Conservation (phyloP, 2,329 filamentous ascomycete genomes). For the Dothideomycetidae sp. region DNA sequence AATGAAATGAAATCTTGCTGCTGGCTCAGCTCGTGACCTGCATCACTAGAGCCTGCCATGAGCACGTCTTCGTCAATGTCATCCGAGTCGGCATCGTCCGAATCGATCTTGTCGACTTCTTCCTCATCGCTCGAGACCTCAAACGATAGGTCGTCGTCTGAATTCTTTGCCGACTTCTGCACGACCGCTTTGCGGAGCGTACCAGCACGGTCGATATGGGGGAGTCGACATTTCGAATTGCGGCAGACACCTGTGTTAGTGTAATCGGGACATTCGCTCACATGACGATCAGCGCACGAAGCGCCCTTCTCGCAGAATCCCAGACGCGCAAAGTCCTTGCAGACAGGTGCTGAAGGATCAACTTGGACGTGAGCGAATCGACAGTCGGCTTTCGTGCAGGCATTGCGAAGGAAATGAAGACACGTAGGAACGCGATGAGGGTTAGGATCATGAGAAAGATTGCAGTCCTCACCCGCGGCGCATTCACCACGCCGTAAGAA, state of each 20-base stretch:
- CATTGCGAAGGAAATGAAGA: constrained; percentile 77
- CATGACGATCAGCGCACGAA: constrained; percentile 66
- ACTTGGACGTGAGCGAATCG: constrained; percentile 75
- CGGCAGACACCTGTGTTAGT: constrained; percentile 79
- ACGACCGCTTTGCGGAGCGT: constrained; percentile 50
- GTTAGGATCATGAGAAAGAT: constrained; percentile 76
- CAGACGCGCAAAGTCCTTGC: constrained; percentile 66
- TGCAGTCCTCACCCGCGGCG: constrained; percentile 62
- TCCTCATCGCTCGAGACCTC: constrained; percentile 71
- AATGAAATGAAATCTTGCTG: constrained; percentile 42
- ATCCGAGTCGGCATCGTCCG: constrained; percentile 69
- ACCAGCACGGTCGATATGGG: constrained; percentile 77
- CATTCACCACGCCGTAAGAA: constrained; percentile 71
- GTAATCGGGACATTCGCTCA: constrained; percentile 89
- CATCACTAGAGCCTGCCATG: constrained; percentile 22
- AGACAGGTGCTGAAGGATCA: constrained; percentile 63
- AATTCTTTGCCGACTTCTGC: neutral
- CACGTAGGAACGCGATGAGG: constrained; percentile 78
- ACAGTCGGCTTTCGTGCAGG: constrained; percentile 76
- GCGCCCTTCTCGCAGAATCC: constrained; percentile 81
- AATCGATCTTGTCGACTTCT: constrained; percentile 47
- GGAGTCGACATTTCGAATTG: constrained; percentile 60
- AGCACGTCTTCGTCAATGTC: constrained; percentile 29
- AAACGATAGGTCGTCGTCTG: constrained; percentile 3
- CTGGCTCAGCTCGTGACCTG: constrained; percentile 34